Percentiles rank a stretch among this genome's conserved stretches.
Conservation (phyloP, 75 land plant species). For the Selaginella tamariscina region DNA sequence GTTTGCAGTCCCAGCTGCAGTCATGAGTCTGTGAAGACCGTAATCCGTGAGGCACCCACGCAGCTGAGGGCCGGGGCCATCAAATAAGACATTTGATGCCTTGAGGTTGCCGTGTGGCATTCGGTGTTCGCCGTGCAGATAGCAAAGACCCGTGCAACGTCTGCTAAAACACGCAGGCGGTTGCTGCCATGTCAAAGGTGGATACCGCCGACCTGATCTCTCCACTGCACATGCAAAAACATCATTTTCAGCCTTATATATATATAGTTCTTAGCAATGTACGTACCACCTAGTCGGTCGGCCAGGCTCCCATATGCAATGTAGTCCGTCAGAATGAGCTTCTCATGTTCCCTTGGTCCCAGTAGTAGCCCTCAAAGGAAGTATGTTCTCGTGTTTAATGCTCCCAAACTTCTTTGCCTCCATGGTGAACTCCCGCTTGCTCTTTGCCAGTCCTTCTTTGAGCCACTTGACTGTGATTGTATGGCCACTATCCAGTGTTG, state of each 20-base stretch:
- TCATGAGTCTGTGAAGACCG: slow-evolving; percentile 6
- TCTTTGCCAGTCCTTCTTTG: slow-evolving; percentile 12
- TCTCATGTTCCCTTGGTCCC: slow-evolving; percentile 12
- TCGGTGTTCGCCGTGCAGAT: not conserved
- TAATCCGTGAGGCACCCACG: slow-evolving; percentile 6
- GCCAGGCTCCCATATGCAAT: slow-evolving; percentile 3
- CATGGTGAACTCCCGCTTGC: slow-evolving; percentile 8
- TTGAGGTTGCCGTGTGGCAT: not conserved
- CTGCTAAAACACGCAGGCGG: too few relatives aligned
- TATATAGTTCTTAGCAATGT: too few relatives aligned
- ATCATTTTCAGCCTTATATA: not conserved
- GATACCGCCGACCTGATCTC: not conserved
- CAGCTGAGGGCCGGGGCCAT: slow-evolving; percentile 1
- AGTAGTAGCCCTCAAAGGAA: slow-evolving; percentile 10
- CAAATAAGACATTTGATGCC: slow-evolving; percentile 2
- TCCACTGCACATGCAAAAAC: too few relatives aligned
- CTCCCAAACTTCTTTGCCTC: slow-evolving; percentile 7
- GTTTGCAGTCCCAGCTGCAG: slow-evolving; percentile 6
- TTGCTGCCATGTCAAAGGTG: slow-evolving; percentile 1
- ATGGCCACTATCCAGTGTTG: slow-evolving; percentile 12
- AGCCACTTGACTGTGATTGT: slow-evolving; percentile 4
- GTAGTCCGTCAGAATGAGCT: slow-evolving; percentile 8
- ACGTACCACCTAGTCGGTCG: not conserved
- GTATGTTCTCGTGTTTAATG: slow-evolving; percentile 6
- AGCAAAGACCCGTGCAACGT: not conserved